Evolutionary conservation across 1,139 yeast species (phyloP).

Genomic region (Blastobotrys ciferrii): DNA sequence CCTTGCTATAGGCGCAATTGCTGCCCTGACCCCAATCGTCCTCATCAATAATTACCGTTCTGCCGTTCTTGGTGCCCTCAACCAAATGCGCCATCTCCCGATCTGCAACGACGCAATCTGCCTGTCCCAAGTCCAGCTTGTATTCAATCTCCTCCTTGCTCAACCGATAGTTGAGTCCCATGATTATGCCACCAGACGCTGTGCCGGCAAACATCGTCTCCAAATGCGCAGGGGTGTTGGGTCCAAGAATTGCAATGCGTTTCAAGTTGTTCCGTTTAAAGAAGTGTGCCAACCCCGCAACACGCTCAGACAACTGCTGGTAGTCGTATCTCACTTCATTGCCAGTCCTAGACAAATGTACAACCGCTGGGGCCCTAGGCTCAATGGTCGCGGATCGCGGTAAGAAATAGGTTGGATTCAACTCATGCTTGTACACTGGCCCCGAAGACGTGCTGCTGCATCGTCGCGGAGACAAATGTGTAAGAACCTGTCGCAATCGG

Average conservation of each 20-base stretch:
- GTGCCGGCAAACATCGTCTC: conserved; percentile 39
- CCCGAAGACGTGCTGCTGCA: not conserved
- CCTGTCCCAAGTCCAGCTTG: conserved; percentile 36
- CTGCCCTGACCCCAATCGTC: conserved; percentile 29
- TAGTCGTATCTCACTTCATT: conserved; percentile 32
- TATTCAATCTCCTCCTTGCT: conserved; percentile 35
- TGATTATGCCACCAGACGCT: conserved; percentile 37
- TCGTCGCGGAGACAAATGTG: not conserved
- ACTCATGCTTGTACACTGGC: conserved; percentile 27
- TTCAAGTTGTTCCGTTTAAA: conserved; percentile 30
- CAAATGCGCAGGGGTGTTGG: conserved; percentile 42
- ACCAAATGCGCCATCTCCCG: conserved; percentile 34
- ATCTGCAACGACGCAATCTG: conserved; percentile 38
- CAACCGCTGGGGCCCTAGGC: conserved; percentile 36
- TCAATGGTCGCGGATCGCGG: conserved; percentile 39
- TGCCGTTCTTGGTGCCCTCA: conserved; percentile 21
- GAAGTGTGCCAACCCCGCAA: conserved; percentile 35
- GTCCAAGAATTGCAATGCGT: conserved; percentile 37
- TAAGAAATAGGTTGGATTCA: conserved; percentile 39
- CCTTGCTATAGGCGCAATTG: conserved; percentile 29
- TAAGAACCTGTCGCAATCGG: conserved; percentile 1
- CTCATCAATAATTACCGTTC: conserved; percentile 32
- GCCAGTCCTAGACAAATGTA: conserved; percentile 32
- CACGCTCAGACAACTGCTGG: conserved; percentile 33
- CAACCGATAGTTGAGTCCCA: conserved; percentile 40